Base-by-base conservation (phyloP, 768 basidiomycete genomes). In the Amanita fuliginea region DNA sequence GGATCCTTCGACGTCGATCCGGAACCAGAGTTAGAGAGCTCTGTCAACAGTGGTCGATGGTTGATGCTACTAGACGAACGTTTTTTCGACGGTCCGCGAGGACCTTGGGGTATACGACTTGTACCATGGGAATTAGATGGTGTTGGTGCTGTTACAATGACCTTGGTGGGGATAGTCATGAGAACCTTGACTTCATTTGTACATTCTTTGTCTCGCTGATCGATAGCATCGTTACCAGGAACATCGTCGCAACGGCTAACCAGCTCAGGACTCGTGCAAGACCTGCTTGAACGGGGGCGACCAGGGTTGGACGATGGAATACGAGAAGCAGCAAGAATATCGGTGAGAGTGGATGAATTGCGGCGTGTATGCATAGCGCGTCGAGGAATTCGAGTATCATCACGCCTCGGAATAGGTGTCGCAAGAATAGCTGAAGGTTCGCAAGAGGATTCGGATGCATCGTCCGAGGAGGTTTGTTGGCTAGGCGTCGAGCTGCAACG, bases 111-210 rank as follows among this genome's bases (percentile, higher is more conserved):
- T 45, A 71, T 64, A 32, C 70, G 67, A 47, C 58, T 65, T 14
- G 62, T 67, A 44, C 59, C 55, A 30, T 58, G 59, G 50, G 66
- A 64, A 28, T 58, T 59, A 6, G 66, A 69, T 14, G 75, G 75
- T 0, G 75, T 77, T n/a, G 76, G 72, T 6, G 74, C 74, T 4
- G 74, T 78, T 7, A 76, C 69, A 32, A 76, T 75, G 14, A 76
- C 74, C 52, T 66, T 74, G 18, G 74, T 75, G 3, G 74, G 74
- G 0, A 67, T 72, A 36, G 65, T 67, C 66, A 75, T 68, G 14
- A 75, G 57, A 26, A 74, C 66, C 28, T 68, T 66, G 42, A 71
- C 64, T 44, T 69, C 63, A 47, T 68, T 65, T 30, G 42, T 53
- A 21, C 62, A 59, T 11, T 54, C 21, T 47, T 40, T 46, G 13